Base-by-base conservation (phyloP, 2,329 filamentous ascomycete genomes). In the Nectriaceae sp. region DNA sequence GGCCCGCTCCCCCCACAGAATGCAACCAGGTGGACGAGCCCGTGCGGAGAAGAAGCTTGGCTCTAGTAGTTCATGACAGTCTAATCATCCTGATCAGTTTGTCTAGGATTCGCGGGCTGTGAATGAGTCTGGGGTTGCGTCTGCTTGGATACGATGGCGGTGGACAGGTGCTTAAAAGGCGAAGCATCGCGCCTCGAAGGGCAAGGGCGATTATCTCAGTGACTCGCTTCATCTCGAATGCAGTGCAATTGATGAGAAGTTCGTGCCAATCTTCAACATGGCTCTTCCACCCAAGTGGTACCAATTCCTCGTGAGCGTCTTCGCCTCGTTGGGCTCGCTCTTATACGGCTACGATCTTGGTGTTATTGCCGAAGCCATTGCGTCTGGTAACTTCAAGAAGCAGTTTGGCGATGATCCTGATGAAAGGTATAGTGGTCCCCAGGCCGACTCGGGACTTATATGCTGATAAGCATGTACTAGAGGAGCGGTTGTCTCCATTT, bases 401-500 rank as follows among this genome's bases (percentile, higher is more conserved):
- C 64, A 66, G 44, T 79, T 80, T 41, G 59, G 60, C 18, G 42
- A 59, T 49, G 52, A 70, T 1, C 59, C 72, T 5, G 67, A 60
- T 19, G 55, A 76, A 51, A 71, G 67, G 71, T 72, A 52, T 55
- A 64, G 58, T n/a, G n/a, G n/a, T n/a, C n/a, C n/a, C n/a, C n/a
- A n/a, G n/a, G n/a, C n/a, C n/a, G n/a, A n/a, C n/a, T n/a, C n/a
- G n/a, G n/a, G n/a, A n/a, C n/a, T n/a, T n/a, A n/a, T n/a, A n/a
- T n/a, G n/a, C n/a, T n/a, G n/a, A n/a, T n/a, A n/a, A n/a, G n/a
- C 54, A 31, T 11, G 1, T 3, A 15, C 1, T 4, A 63, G 50
- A 13, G 50, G 47, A 24, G 50, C 55, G 43, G 48, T 64, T 4
- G 88, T 92, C 1, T 88, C 87, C 1, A 77, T 91, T 50, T 92